Evolutionary conservation across 495 filamentous ascomycete genomes (phyloP), one percentile per base, ranked within the genome.

Genomic region (Penicillium angulare): DNA sequence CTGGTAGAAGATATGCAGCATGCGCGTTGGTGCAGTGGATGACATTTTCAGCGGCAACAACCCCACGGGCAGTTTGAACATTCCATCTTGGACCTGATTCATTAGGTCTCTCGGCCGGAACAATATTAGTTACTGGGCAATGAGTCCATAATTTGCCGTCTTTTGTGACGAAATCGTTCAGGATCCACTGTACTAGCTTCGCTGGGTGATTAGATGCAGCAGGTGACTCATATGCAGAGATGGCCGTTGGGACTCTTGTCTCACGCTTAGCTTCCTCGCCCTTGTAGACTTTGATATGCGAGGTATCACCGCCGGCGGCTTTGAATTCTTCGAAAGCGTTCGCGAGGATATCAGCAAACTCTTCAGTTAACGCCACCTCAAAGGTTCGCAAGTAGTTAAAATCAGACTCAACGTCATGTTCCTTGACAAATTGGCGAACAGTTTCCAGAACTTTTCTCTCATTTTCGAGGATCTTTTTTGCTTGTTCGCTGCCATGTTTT

Each of bases 151-250:
- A 24, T 18, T 39, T 49, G 4, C 39, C 52, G 0, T 32, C 52
- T 36, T 55, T 55, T 0, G 10, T n/a, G 9, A 55, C 45, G 33
- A 49, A 43, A 23, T 55, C 45, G 12, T 48, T 45, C 33, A 55
- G 33, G 23, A 55, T 55, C 52, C 52, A 55, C 26, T 55, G 52
- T 0, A 55, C 52, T 1, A 55, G 46, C 27, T 55, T 55, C 4
- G 31, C 52, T 3, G 52, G 45, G 17, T 55, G 46, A 24, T 55
- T 55, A 2, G 52, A 49, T 23, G 45, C 52, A 22, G 52, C 40
- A 2, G 46, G 40, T 10, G 44, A 55, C 20, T 55, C 46, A 12
- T 55, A 55, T 13, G 52, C 52, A 32, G 32, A 38, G 2, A 49
- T 5, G 1, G 52, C 46, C 3, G 5, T 38, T 1, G 39, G 33